Percentiles rank a stretch among this genome's conserved stretches.
Conservation (phyloP, 2,329 filamentous ascomycete species). For the Penicillium psychrosexuale region DNA sequence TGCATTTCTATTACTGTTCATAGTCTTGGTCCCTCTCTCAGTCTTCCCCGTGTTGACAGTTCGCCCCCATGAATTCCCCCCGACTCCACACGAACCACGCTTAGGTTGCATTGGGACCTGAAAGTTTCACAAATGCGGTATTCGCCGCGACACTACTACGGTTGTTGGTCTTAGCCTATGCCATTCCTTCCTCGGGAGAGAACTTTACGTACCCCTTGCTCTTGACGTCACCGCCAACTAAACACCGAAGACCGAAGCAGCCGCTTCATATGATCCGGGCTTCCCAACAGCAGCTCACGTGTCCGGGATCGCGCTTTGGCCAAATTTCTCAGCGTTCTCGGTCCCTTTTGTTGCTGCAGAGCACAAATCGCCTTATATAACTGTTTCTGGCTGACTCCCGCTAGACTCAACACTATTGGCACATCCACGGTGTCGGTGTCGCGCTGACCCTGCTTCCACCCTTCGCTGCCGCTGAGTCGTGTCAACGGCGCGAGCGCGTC, state of each 20-base stretch:
- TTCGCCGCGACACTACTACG: constrained; percentile 11
- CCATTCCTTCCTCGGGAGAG: constrained; percentile 12
- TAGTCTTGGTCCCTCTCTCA: background rate
- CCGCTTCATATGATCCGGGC: constrained; percentile 34
- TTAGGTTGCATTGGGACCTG: constrained; percentile 1
- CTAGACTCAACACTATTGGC: constrained; percentile 37
- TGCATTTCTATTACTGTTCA: background rate
- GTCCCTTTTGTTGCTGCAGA: constrained; percentile 17
- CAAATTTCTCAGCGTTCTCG: constrained; percentile 7
- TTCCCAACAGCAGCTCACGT: constrained; percentile 28
- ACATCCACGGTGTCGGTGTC: constrained; percentile 36
- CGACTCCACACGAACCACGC: constrained; percentile 5
- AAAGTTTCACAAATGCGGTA: constrained; percentile 18
- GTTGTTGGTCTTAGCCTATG: background rate
- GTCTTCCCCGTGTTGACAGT: background rate
- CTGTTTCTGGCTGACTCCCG: constrained; percentile 20
- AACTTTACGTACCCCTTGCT: background rate
- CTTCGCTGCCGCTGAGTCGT: constrained; percentile 33
- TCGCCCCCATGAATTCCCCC: background rate
- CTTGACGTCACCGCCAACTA: constrained; percentile 23
- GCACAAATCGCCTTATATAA: constrained; percentile 29
- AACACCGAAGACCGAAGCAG: constrained; percentile 27
- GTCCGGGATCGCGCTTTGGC: constrained; percentile 26
- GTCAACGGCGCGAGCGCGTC: constrained; percentile 73
- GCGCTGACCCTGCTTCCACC: constrained; percentile 37